Base-by-base conservation (phyloP, 148 eudicot species). In the Nepenthes mirabilis region DNA sequence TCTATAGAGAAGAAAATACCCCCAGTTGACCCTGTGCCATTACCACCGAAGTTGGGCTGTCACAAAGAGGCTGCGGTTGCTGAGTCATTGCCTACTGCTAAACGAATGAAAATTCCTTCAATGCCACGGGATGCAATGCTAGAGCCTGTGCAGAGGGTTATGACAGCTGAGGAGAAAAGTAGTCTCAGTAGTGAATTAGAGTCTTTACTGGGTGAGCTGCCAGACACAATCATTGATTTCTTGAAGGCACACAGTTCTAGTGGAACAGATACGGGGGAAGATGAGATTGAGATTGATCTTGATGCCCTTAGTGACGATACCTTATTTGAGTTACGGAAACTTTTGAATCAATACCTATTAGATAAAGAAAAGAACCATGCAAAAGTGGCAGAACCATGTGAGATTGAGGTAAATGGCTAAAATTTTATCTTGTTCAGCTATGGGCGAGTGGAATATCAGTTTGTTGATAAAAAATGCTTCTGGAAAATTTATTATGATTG, bases 201-300 rank as follows among this genome's bases (percentile, higher is more conserved):
- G 60, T 68, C 65, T 60, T 65, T 60, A 34, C 14, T 68, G 13
- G 76, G 50, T 0, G 88, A 85, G 33, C 50, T 80, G 64, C 85
- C 91, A 6, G 85, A 78, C 34, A 68, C 33, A 33, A 78, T 85
- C 47, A 61, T 85, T 37, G 79, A 80, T 14, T 80, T 82, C 61
- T 57, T 85, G 70, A 80, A 58, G 65, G 73, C 72, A 23, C 71
- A 68, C 34, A 67, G 74, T 66, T 75, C 83, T 32, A 76, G 61
- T 64, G 81, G 70, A 14, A 63, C 64, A 59, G 75, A 68, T 33
- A 48, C 58, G 50, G 78, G 69, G 14, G 91, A 77, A 60, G 91
- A 85, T 55, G 91, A 82, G 70, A 85, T 85, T 61, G 91, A 85
- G 73, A 76, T 85, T 66, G 87, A 82, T 52, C 77, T 85, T 37